Base-by-base conservation (phyloP, 129 eudicot genomes). In the Flaveria brownii region DNA sequence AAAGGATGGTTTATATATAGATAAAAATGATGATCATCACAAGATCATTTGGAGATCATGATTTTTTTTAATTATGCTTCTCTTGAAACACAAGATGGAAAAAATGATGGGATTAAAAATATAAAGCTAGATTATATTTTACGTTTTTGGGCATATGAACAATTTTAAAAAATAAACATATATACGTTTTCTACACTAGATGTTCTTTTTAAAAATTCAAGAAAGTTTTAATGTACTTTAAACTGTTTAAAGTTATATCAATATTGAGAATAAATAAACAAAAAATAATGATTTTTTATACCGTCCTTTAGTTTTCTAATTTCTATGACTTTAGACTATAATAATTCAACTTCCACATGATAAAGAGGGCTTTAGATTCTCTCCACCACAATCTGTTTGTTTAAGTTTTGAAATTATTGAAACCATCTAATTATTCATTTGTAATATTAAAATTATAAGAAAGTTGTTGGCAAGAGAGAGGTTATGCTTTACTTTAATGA, bases 401-500 rank as follows among this genome's bases (percentile, higher is more conserved):
- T 71, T 26, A 26, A 28, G 62, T 17, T 55, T 72, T 55, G 67
- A 60, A 72, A 55, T 52, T 72, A 72, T 72, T 72, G 20, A 55
- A 72, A 12, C 52, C 13, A 33, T 56, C 36, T 72, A 5, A 36
- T n/a, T 72, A 55, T 72, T 72, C 65, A 55, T 36, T 55, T n/a
- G n/a, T 1, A 33, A 72, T 11, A 72, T 55, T 55, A 12, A 4
- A 17, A 54, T 52, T 36, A 5, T 52, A 54, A 72, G 39, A 60
- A 72, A 72, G 67, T 55, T 72, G 52, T 54, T 72, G 54, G 39
- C 50, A 28, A 54, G 50, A 43, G 47, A 17, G 51, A 30, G 47
- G 77, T 52, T 72, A n/a, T 72, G 65, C 76, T 54, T 54, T 36
- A 55, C 77, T 54, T 72, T 72, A 72, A 72, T 72, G 67, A 72